Base-by-base conservation (phyloP, 345 rosid species). In the Corchorus olitorius region DNA sequence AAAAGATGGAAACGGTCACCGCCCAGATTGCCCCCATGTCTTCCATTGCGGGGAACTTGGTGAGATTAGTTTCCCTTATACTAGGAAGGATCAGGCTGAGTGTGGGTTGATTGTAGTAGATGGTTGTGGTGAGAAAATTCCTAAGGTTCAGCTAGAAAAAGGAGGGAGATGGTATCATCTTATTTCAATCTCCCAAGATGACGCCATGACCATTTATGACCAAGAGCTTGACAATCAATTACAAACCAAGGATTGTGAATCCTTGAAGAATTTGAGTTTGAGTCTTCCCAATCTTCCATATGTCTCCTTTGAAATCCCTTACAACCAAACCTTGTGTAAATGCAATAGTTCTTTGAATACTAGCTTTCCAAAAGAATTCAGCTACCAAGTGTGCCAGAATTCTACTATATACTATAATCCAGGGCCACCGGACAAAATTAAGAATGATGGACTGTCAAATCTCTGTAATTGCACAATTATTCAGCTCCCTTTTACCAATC, bases 51-150 rank as follows among this genome's bases (percentile, higher is more conserved):
- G 84, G 35, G 46, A 12, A 12, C 45, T 77, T 1, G 75, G 52
- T 13, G 52, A 75, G 50, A 56, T 79, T 19, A 14, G 0, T 3
- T 78, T 79, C 78, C 87, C 89, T 19, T 83, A 74, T 55, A 6
- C 60, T 22, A 45, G 76, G 33, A 16, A 0, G 11, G 49, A 39
- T 1, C 22, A 2, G 3, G 81, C 79, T 4, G 55, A 20, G 0
- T 86, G 91, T 65, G 84, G 84, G 35, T 78, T 83, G 49, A 66
- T 79, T 52, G 53, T 1, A 50, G 60, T 85, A 45, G 74, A 83
- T 0, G 66, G 70, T n/a, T 88, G 90, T 64, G 33, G 48, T 14
- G 2, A 46, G 0, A 16, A 45, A 17, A 0, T 3, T 8, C 75
- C 66, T 58, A 80, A 50, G 77, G 78, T 87, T 48, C 87, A 83